Evolutionary conservation across 192 early-diverging fungal genomes (phyloP).

Genomic region (Coemansia guatemalensis): DNA sequence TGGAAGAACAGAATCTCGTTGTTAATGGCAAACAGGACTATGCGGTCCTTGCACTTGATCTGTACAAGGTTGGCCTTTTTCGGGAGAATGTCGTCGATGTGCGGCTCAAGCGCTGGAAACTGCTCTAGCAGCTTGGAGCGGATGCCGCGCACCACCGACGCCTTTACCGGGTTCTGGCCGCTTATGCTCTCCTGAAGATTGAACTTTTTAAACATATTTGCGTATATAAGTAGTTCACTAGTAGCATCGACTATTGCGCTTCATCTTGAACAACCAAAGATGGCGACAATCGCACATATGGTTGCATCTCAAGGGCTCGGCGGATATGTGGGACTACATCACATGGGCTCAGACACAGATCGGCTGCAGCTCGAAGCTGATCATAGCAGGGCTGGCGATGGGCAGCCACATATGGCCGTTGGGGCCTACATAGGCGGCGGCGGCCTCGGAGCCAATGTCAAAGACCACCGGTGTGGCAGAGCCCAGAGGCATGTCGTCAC

Average conservation of each 20-base stretch:
- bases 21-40: conserved; percentile 82
- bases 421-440: background rate
- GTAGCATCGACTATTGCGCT: background rate
- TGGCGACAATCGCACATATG: conserved; percentile 2
- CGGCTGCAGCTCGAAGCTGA: conserved; percentile 25
- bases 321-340: background rate
- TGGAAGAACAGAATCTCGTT: conserved; percentile 90
- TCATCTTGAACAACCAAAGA: background rate
- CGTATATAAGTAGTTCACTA: background rate
- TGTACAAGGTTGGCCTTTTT: conserved; percentile 87
- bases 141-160: conserved; percentile 85
- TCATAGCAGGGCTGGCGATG: conserved; percentile 26
- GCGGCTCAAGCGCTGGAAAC: conserved; percentile 81
- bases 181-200: conserved; percentile 72
- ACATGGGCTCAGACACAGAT: conserved; percentile 15
- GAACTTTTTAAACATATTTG: conserved; percentile 71
- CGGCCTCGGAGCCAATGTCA: conserved; percentile 5
- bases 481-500: background rate
- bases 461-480: conserved; percentile 11
- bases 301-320: background rate
- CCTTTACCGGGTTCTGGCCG: conserved; percentile 86
- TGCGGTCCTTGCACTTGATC: conserved; percentile 89
- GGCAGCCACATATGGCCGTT: conserved; percentile 36
- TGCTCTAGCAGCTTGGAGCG: conserved; percentile 83
- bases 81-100: conserved; percentile 93